Percentiles rank a stretch among this genome's conserved stretches.
phyloP scores from a whole-genome alignment of 225 moss, liverwort and hornwort species.

The Marchantia paleacea region DNA sequence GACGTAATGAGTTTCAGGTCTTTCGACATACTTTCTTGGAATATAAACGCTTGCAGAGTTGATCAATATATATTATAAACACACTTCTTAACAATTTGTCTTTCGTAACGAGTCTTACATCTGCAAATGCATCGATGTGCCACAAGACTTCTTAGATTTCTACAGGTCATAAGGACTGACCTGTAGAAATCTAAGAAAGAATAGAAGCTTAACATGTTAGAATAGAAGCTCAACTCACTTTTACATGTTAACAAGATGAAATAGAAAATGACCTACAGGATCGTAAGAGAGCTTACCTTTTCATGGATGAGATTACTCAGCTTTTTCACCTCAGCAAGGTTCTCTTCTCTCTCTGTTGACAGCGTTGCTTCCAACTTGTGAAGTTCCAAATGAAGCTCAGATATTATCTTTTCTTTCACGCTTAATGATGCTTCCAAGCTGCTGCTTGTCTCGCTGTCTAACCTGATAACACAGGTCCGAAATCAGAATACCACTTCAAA shows the following conservation, averaged over 20 bases:
- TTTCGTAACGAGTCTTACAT: no score
- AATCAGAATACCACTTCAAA: neutral
- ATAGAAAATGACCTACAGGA: neutral
- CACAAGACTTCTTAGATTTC: neutral
- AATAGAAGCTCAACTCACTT: no score
- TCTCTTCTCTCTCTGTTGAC: constrained; percentile 67
- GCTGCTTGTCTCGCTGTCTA: constrained; percentile 82
- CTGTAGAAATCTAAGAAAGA: no score
- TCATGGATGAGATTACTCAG: constrained; percentile 60
- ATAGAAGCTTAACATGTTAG: no score
- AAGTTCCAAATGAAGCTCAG: constrained; percentile 80
- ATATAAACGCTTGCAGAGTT: no score
- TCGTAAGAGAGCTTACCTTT: constrained; percentile 44
- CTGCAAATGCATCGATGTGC: no score
- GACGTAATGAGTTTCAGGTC: no score
- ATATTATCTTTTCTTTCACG: constrained; percentile 92
- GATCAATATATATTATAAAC: no score
- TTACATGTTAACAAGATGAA: no score
- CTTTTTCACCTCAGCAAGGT: constrained; percentile 68
- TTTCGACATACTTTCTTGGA: no score
- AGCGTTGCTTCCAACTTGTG: constrained; percentile 71
- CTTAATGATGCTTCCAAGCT: constrained; percentile 82
- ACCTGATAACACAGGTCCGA: constrained; percentile 37
- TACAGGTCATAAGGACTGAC: neutral
- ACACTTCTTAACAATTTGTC: no score